Conservation (phyloP, 805 yeast species). For the Yarrowia bubula region DNA sequence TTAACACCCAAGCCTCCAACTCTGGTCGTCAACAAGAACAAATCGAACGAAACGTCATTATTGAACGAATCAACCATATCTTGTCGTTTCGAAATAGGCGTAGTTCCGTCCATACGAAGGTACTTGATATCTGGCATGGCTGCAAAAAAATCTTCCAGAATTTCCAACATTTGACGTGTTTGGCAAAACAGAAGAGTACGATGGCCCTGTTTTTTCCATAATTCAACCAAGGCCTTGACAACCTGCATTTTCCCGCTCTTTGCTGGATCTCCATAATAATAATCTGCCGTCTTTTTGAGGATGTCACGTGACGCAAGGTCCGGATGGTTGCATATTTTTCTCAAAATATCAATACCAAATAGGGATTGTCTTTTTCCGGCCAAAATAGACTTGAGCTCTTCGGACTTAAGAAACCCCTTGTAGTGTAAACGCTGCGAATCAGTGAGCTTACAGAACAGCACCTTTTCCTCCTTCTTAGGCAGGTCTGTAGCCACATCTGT, state of each 20-base stretch:
- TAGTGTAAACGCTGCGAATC: constrained; percentile 71
- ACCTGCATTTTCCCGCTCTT: constrained; percentile 90
- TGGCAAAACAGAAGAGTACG: constrained; percentile 86
- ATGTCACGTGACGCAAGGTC: constrained; percentile 61
- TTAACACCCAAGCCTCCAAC: constrained; percentile 97
- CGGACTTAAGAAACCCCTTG: constrained; percentile 68
- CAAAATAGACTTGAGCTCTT: constrained; percentile 67
- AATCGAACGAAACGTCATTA: constrained; percentile 51
- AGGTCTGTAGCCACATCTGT: constrained; percentile 92
- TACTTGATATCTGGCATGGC: constrained; percentile 46
- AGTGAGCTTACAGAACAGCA: constrained; percentile 84
- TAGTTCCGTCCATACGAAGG: constrained; percentile 92
- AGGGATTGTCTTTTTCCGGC: constrained; percentile 77
- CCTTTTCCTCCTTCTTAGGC: constrained; percentile 92
- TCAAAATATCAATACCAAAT: constrained; percentile 82
- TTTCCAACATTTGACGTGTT: constrained; percentile 90
- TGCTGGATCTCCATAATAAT: constrained; percentile 46
- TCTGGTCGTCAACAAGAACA: constrained; percentile 84
- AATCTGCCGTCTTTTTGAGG: constrained; percentile 38
- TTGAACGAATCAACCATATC: constrained; percentile 78
- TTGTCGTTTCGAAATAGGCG: constrained; percentile 76
- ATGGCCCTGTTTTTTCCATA: constrained; percentile 78
- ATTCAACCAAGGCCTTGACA: constrained; percentile 63
- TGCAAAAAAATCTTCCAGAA: constrained; percentile 65
- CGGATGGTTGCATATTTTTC: constrained; percentile 96